Percentiles rank a stretch among this genome's conserved stretches.
Evolutionary conservation across 257 asterid species (phyloP).

Genomic region (Solanum acaule): DNA sequence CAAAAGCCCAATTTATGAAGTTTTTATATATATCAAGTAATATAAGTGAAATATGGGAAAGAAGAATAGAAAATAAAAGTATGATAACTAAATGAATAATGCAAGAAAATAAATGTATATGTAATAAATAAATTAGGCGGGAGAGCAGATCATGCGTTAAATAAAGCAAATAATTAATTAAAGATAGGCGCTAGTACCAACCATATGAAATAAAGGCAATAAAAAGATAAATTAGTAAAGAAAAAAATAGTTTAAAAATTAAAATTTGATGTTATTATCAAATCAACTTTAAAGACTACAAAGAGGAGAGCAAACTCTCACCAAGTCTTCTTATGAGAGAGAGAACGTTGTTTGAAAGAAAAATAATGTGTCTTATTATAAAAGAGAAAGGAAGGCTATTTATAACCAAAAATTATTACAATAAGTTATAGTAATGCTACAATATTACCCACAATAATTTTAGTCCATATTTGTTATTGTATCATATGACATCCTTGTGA

Average conservation of each 20-base stretch:
- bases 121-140: background rate
- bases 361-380: too few species aligned
- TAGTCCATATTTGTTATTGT: too few species aligned
- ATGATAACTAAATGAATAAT: background rate
- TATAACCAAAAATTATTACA: too few species aligned
- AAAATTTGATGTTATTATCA: too few species aligned
- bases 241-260: too few species aligned
- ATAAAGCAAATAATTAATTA: background rate
- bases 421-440: too few species aligned
- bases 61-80: too few species aligned
- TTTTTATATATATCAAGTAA: background rate
- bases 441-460: too few species aligned
- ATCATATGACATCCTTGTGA: too few species aligned
- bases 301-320: background rate
- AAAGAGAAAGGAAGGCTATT: background rate
- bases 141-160: background rate
- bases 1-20: background rate
- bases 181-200: background rate
- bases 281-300: background rate
- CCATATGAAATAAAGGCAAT: background rate
- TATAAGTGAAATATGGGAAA: too few species aligned
- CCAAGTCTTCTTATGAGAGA: background rate
- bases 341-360: background rate
- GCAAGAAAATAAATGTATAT: background rate
- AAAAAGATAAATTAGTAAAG: background rate